Base-by-base conservation (phyloP, 306 rosid species). In the Ziziphus jujuba region DNA sequence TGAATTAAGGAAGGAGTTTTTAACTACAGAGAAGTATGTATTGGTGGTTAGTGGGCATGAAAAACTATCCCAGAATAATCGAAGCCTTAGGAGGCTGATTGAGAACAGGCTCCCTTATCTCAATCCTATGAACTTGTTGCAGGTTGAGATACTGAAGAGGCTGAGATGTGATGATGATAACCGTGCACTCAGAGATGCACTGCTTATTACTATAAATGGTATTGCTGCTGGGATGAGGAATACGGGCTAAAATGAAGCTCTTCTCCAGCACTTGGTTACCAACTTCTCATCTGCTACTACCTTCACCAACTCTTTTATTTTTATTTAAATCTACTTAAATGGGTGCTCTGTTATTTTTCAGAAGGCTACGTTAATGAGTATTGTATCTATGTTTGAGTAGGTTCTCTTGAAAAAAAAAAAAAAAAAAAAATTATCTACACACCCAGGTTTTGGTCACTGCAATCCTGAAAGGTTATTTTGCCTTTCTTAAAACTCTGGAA, bases 191-290 rank as follows among this genome's bases (percentile, higher is more conserved):
- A 75, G 98, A 78, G 98, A 92, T 79, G 96, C 95, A 53, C 79
- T 92, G 81, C 98, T 87, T 61, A 92, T 92, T 74, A 92, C 96
- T 24, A 80, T 92, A 43, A 92, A 92, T 71, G 98, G 96, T 16
- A 92, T 92, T 35, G 96, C 98, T 51, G 98, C 98, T 3, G 96
- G 98, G 47, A 92, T 92, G 98, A 87, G 88, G 84, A 92, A 92
- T 69, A 92, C 98, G 16, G 98, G 98, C 72, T 87, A 67, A 84
- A 28, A 43, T 61, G 70, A 68, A 45, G 55, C 6, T 17, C 20
- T 59, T 71, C 65, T 72, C 75, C 78, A 66, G 38, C 65, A 28
- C 63, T 47, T 50, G 61, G 22, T 5, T 12, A 15, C 19, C 15
- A 34, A 51, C 33, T 28, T 28, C 33, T 28, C 3, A 28, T 28